These are phyloP conservation scores for Amorphotheca resinae DNA, from an alignment of 495 filamentous ascomycete genomes.

Conservation along the genomic window DNA sequence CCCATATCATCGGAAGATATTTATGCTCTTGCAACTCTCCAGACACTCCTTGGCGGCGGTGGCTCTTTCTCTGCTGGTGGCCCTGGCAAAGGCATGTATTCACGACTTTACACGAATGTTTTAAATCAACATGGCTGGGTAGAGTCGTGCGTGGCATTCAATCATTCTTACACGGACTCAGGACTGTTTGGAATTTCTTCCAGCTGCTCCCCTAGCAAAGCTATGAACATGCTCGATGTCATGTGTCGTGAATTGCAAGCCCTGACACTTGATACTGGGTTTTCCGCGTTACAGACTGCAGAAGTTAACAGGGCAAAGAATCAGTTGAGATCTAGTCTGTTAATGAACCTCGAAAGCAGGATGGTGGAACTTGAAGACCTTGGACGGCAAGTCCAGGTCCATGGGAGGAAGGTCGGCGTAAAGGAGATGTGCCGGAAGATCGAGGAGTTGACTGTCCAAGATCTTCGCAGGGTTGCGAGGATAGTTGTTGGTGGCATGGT, in stretches of 20 bases:
- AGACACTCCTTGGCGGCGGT: constrained; percentile 89
- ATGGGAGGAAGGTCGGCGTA: constrained; percentile 81
- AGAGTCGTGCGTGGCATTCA: constrained; percentile 88
- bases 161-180: constrained; percentile 91
- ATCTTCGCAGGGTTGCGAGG: constrained; percentile 75
- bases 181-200: constrained; percentile 91
- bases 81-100: constrained; percentile 98
- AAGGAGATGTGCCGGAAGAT: constrained; percentile 88
- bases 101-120: constrained; percentile 90
- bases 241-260: constrained; percentile 83
- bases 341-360: constrained; percentile 95
- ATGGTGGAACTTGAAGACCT: constrained; percentile 99
- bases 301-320: constrained; percentile 98
- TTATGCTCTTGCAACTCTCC: constrained; percentile 91
- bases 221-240: constrained; percentile 72
- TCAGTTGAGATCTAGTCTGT: constrained; percentile 74
- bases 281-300: constrained; percentile 49
- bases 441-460: constrained; percentile 63
- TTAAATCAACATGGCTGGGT: constrained; percentile 97
- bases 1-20: constrained; percentile 84
- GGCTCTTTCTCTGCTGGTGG: constrained; percentile 97
- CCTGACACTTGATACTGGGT: constrained; percentile 60
- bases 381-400: constrained; percentile 89
- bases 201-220: constrained; percentile 64
- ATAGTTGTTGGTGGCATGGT: constrained; percentile 67